Base-by-base conservation (phyloP, 2,329 filamentous ascomycete genomes). In the Cladophialophora exuberans region DNA sequence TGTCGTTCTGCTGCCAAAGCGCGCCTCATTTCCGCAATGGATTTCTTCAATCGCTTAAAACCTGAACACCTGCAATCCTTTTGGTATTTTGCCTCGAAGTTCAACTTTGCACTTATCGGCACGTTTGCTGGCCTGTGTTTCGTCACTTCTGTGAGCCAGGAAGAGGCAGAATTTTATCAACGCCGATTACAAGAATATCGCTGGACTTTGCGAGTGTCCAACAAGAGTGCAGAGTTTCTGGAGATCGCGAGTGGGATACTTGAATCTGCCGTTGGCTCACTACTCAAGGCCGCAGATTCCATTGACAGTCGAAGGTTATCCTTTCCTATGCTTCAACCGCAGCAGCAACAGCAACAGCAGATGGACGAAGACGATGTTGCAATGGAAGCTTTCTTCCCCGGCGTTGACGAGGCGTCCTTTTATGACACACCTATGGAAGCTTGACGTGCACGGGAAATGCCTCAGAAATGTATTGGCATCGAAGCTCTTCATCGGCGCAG, bases 1-100 rank as follows among this genome's bases (percentile, higher is more conserved):
- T 96, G 92, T 72, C 90, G 93, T 49, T 92, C 87, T 54, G 93
- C 93, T 3, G 93, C 93, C 49, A 97, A 97, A 71, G 95, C 93
- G 0, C 87, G 93, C 4, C 81, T 97, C 28, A 96, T 97, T 67
- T 95, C 89, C 18, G 91, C 92, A 61, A 96, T 97, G 89, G 93
- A 97, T 70, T 96, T 97, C 72, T 91, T 96, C 65, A 97, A 97
- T 73, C 87, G 93, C 0, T 82, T 97, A 26, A 90, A 88, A 39
- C 90, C 90, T 0, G 84, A 86, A 30, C 92, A 97, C 66, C 80
- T 97, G 25, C 85, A 87, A n/a, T 83, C 90, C 0, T 97, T 97
- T 73, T 97, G 93, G 93, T 75, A 75, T 22, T 73, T 73, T 4
- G 70, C 73, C 0, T 71, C 75, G 3, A 72, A 74, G 44, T 76